Evolutionary conservation across 2,329 filamentous ascomycete genomes (phyloP).

Genomic region (Colletotrichum sojae): DNA sequence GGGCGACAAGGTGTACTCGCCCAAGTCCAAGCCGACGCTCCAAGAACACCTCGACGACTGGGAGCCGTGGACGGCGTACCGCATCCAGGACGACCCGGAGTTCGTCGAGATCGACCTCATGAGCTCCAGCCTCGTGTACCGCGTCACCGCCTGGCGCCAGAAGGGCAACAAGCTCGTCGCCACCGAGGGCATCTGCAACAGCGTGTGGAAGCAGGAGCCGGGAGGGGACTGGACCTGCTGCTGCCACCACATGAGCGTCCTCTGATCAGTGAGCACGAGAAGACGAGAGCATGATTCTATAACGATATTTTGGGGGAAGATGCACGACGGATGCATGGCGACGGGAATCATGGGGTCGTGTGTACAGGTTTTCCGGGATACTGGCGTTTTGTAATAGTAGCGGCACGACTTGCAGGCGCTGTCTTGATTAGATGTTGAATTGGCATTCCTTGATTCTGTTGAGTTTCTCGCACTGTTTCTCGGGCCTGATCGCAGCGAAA

Average conservation of each 20-base stretch:
- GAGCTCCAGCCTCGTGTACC: slow-evolving; percentile 50
- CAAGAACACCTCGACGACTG: slow-evolving; percentile 51
- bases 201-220: slow-evolving; percentile 50
- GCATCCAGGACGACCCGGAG: slow-evolving; percentile 52
- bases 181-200: slow-evolving; percentile 52
- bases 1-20: slow-evolving; percentile 49
- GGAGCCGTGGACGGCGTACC: slow-evolving; percentile 54
- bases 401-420: slow-evolving; percentile 24
- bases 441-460: neutral
- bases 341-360: neutral
- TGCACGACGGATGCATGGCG: neutral
- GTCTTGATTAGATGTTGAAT: neutral
- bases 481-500: no score
- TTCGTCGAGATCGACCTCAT: slow-evolving; percentile 57
- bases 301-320: neutral
- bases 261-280: neutral
- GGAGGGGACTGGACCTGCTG: slow-evolving; percentile 54
- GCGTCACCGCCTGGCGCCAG: slow-evolving; percentile 51
- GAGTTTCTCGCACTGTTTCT: no score
- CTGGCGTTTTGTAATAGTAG: slow-evolving; percentile 36
- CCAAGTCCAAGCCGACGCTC: slow-evolving; percentile 49
- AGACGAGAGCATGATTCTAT: neutral
- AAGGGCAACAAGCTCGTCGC: slow-evolving; percentile 47
- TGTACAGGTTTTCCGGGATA: neutral
- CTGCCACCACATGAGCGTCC: slow-evolving; percentile 50